Percentiles rank a stretch among this genome's conserved stretches.
phyloP scores from a whole-genome alignment of 78 protist genomes.

The Dictyostelium firmibasis region DNA sequence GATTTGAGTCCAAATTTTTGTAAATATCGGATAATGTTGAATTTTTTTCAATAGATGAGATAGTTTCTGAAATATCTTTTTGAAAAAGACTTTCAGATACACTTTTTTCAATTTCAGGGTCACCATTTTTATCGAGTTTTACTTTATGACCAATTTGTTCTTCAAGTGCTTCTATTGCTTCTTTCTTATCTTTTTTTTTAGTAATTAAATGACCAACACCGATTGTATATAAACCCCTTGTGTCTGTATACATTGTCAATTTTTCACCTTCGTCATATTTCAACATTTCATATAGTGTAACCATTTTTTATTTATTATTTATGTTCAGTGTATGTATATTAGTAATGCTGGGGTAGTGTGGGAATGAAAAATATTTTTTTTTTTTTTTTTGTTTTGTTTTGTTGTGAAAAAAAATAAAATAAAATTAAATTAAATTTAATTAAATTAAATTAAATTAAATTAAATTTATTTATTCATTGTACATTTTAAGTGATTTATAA shows the following conservation, averaged over 20 bases:
- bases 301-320: not conserved
- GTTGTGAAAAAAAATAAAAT: no score
- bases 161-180: not conserved
- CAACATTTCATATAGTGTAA: not conserved
- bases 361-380: no score
- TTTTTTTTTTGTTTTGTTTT: no score
- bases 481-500: not conserved
- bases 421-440: no score
- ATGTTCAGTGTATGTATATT: no score
- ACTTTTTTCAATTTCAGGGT: not conserved
- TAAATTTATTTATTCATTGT: not conserved
- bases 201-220: not conserved
- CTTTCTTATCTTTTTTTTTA: not conserved
- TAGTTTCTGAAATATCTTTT: not conserved
- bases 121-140: not conserved
- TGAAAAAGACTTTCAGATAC: not conserved
- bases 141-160: not conserved
- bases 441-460: no score
- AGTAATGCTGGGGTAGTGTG: no score
- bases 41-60: not conserved
- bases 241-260: not conserved
- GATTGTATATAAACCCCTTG: not conserved
- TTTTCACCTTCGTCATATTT: not conserved
- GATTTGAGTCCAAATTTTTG: not conserved
- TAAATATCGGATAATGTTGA: not conserved